Base-by-base conservation (phyloP, 2,329 filamentous ascomycete species). In the Botrytis deweyae region DNA sequence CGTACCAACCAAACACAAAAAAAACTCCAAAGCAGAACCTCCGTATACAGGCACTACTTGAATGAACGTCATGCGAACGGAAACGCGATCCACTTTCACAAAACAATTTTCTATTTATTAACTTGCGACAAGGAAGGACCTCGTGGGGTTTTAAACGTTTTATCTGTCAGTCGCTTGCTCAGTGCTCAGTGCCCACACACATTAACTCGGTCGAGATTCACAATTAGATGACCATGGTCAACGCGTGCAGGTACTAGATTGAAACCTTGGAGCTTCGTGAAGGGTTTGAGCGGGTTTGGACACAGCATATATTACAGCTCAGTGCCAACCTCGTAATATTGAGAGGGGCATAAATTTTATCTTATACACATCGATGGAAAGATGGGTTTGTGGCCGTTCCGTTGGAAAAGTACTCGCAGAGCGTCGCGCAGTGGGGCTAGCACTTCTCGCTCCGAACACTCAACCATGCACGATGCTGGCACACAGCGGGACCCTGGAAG, bases 371-470 rank as follows among this genome's bases (percentile, higher is more conserved):
- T 76, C 73, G 74, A 80, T 79, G 79, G 79, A 77, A 81, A 77
- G 68, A 95, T 95, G 93, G 89, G 91, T 81, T 85, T 95, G 83
- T 97, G 93, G 94, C 93, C 91, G 75, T 97, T 97, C 83, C 87
- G 91, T 83, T 90, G 91, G 80, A 91, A 88, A 84, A 91, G 88
- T 83, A 91, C 90, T 83, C 90, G 90, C 83, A 89, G 86, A 83
- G 85, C 87, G 80, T 82, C 86, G 76, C 83, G 84, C 75, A 84
- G 84, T 78, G 89, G 82, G 87, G 86, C 78, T 87, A 87, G 78
- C 83, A 88, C 77, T 83, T 87, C 74, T 87, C 87, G 79, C 83
- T 86, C 80, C 86, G 89, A 81, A 86, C 89, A 80, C 84, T 84
- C 77, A 74, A 80, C 77, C 75, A 82, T 82, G 77, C 84, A 82